Evolutionary conservation across 148 eudicot genomes (phyloP).

Genomic region (Chenopodium album): DNA sequence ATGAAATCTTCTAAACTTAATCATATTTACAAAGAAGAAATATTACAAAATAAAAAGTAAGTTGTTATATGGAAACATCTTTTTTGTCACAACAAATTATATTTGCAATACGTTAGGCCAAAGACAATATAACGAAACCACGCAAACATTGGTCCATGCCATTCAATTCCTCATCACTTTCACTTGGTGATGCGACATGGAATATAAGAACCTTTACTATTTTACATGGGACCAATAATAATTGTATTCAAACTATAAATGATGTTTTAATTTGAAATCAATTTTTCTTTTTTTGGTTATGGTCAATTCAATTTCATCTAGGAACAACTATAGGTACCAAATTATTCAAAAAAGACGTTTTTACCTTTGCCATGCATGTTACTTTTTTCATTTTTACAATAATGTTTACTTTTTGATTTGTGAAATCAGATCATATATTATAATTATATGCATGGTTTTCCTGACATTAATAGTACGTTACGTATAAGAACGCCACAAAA

Average conservation of each 20-base stretch:
- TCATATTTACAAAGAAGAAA: too few species aligned
- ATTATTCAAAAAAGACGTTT: background rate
- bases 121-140: too few species aligned
- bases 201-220: constrained; percentile 1
- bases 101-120: too few species aligned
- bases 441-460: constrained; percentile 4
- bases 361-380: background rate
- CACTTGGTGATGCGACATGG: constrained; percentile 23
- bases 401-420: background rate
- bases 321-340: background rate
- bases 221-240: constrained; percentile 3
- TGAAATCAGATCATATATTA: background rate
- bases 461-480: constrained; percentile 11
- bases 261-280: constrained; percentile 18
- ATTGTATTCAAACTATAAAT: constrained; percentile 19
- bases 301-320: background rate
- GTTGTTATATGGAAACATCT: background rate
- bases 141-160: too few species aligned
- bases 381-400: background rate
- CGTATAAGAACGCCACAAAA: background rate
- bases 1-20: too few species aligned
- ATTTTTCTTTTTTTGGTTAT: background rate
- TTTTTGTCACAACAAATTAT: background rate
- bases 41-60: too few species aligned
- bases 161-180: background rate